Base-by-base conservation (phyloP, 2,329 filamentous ascomycete species). In the Chaetomium sp. region DNA sequence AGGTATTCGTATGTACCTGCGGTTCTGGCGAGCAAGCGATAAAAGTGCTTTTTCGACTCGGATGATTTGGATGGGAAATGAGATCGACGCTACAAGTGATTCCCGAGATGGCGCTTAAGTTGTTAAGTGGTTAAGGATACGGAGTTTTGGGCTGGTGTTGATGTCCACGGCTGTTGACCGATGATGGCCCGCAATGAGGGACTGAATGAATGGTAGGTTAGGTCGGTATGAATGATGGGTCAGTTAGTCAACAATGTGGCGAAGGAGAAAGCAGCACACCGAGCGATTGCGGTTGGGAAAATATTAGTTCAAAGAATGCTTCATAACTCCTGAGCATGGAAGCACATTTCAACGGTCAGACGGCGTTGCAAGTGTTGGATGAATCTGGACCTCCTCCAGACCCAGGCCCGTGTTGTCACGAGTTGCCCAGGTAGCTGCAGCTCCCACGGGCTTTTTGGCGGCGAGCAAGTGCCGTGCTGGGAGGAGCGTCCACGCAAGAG, bases 81-180 rank as follows among this genome's bases (percentile, higher is more conserved):
- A 45, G 33, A 49, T 38, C 45, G 42, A 33, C 54, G 31, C 31
- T 57, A 62, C 53, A n/a, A 35, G 38, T 50, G 53, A 62, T 62
- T 57, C 60, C 51, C 13, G 51, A 35, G 21, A 31, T 19, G 29
- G 29, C 27, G 19, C 51, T 50, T 4, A 42, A 19, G 3, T 8
- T 8, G 3, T 23, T 38, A 31, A 19, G 3, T 8, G 16, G 3
- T 23, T 38, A 31, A 12, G 29, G 49, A 27, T 16, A 27, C 13
- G 27, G 31, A 29, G 3, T 10, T 25, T 13, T 42, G 25, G 49
- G 29, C 25, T 23, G n/a, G 42, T n/a, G n/a, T 47, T 23, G 45
- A 47, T 23, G 45, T 47, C n/a, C n/a, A 9, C n/a, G n/a, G n/a
- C n/a, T 23, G 45, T 23, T 47, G n/a, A n/a, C n/a, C 8, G 45